Base-by-base conservation (phyloP, 2,329 filamentous ascomycete species). In the Colletotrichum camelliae region DNA sequence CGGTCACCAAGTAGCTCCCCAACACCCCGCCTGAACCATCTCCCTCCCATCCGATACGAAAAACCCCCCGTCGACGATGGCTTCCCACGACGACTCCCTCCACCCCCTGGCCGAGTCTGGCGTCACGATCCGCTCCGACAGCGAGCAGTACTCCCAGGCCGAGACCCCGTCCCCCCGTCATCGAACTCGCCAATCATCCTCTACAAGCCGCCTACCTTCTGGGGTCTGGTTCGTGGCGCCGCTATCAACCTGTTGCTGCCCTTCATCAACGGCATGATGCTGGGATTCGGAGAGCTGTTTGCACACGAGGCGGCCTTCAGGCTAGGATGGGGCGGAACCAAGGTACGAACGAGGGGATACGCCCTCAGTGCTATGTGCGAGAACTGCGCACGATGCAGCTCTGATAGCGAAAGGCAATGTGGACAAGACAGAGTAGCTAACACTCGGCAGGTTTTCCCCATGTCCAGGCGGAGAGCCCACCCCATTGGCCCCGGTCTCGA, bases 191-290 rank as follows among this genome's bases (percentile, higher is more conserved):
- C 94, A 10, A 85, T 98, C 80, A 93, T 98, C 64, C 91, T 98
- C 62, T 99, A 98, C 89, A 92, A 93, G 78, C 95, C 96, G 5
- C 96, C 97, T 4, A 97, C 96, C 0, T 81, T 97, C 60, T 98
- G 95, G 95, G 93, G 94, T 12, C 85, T 99, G 77, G 79, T 98
- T 70, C 92, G 96, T 71, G 95, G 97, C 48, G 95, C 96, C 18
- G 96, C 96, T 7, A 99, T 99, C 86, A 99, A 99, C 84, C 88
- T 99, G n/a, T 81, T 99, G 2, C 87, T 99, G 24, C 97, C 97
- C 0, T 99, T 99, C 81, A 92, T 99, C 82, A 99, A 99, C 86
- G 97, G 97, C 62, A 91, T 99, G 89, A 99, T 99, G 97, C 87
- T 99, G 81, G 97, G 97, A 3, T 98, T 99, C 82, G 97, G 97